phyloP scores from a whole-genome alignment of 1,139 yeast species.

The Kodamaea sp. region DNA sequence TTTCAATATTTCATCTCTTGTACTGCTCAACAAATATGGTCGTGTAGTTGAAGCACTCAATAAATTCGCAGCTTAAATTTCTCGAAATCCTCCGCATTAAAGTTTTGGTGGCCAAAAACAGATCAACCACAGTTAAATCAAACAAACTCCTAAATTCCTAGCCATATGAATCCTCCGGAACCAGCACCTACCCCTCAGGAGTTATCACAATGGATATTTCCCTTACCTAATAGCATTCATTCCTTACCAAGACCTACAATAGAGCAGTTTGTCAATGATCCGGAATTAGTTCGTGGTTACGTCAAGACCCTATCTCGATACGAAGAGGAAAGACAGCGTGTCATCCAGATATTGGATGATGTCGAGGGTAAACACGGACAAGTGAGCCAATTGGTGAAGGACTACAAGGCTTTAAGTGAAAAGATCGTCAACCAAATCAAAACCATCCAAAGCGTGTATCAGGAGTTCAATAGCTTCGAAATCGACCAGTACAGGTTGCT shows the following conservation, averaged over 20 bases:
- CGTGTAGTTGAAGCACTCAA: no score
- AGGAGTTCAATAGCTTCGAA: slow-evolving; percentile 38
- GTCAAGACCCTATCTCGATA: slow-evolving; percentile 28
- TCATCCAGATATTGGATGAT: slow-evolving; percentile 20
- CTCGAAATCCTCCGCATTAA: no score
- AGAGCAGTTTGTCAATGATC: slow-evolving; percentile 28
- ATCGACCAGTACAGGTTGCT: slow-evolving; percentile 43
- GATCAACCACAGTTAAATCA: no score
- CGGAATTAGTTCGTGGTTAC: slow-evolving; percentile 35
- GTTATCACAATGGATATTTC: slow-evolving; percentile 15
- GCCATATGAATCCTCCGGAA: no score
- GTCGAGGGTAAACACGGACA: slow-evolving; percentile 26
- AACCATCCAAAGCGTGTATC: slow-evolving; percentile 28
- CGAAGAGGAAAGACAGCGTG: slow-evolving; percentile 18
- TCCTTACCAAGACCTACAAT: slow-evolving; percentile 31
- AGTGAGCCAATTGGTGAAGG: slow-evolving; percentile 24
- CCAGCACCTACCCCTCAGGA: no score
- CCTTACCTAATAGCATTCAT: slow-evolving; percentile 30
- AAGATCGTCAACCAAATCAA: slow-evolving; percentile 29
- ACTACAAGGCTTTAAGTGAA: slow-evolving; percentile 26
- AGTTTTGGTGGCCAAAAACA: no score
- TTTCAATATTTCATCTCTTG: no score
- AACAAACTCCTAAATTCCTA: no score
- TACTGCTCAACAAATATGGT: no score
- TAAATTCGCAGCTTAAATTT: no score